Conservation (phyloP, 1,139 yeast genomes). For the Groenewaldozyma auringiensis region DNA sequence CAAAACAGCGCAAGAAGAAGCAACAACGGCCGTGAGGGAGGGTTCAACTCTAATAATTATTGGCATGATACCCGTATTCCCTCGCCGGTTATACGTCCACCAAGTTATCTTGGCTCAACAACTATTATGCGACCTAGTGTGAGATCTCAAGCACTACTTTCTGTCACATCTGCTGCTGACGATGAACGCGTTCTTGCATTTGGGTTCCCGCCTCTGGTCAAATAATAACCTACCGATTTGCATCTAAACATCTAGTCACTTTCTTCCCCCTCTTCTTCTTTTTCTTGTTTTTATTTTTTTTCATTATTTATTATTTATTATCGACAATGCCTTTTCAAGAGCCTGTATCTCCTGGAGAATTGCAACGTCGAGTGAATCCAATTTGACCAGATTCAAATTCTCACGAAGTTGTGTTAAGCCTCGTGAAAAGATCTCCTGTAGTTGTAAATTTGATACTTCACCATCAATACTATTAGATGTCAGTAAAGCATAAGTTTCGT, state of each 20-base stretch:
- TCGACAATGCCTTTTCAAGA: slow-evolving; percentile 20
- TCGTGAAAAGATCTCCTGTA: slow-evolving; percentile 7
- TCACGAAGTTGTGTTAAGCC: slow-evolving; percentile 11
- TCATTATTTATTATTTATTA: slow-evolving; percentile 11
- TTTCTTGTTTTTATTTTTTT: no score
- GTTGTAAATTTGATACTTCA: not conserved
- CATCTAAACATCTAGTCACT: not conserved
- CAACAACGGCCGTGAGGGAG: not conserved
- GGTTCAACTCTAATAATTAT: not conserved
- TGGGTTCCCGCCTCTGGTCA: slow-evolving; percentile 28
- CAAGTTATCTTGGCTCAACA: slow-evolving; percentile 18
- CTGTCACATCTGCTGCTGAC: slow-evolving; percentile 9
- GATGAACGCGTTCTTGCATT: slow-evolving; percentile 23
- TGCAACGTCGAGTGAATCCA: slow-evolving; percentile 17
- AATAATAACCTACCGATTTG: no score
- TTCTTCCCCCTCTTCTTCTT: not conserved
- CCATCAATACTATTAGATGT: not conserved
- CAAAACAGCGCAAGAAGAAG: not conserved
- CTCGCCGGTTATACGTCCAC: slow-evolving; percentile 12
- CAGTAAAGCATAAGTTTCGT: slow-evolving; percentile 9
- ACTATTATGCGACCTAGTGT: slow-evolving; percentile 14
- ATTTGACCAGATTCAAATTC: slow-evolving; percentile 15
- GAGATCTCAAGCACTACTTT: not conserved
- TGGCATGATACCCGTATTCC: not conserved
- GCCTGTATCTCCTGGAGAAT: slow-evolving; percentile 28